These are phyloP conservation scores for Aspergillaceae sp. DNA, from an alignment of 2,329 filamentous ascomycete genomes.

Conservation along the genomic window DNA sequence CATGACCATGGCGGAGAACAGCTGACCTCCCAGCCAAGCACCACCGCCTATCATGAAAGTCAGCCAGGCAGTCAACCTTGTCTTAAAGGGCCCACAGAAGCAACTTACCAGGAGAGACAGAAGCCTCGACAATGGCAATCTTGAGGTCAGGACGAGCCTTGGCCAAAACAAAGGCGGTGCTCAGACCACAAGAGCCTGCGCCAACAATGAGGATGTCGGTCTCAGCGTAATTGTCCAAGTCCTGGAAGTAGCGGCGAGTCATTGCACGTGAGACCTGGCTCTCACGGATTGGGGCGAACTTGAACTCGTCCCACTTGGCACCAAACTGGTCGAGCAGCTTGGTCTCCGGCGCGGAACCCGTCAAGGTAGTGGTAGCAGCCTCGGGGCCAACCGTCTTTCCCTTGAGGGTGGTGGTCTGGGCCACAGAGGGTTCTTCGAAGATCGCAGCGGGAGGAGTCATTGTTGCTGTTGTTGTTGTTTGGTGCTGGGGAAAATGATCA, in stretches of 20 bases:
- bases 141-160: slow-evolving; percentile 79
- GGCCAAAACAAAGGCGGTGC: slow-evolving; percentile 73
- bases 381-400: slow-evolving; percentile 39
- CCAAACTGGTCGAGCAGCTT: slow-evolving; percentile 57
- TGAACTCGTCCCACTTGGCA: slow-evolving; percentile 72
- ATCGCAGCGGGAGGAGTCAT: slow-evolving; percentile 76
- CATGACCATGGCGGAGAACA: slow-evolving; percentile 94
- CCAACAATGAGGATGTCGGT: slow-evolving; percentile 90
- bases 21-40: slow-evolving; percentile 87
- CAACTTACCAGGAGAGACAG: slow-evolving; percentile 59
- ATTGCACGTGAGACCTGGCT: slow-evolving; percentile 87
- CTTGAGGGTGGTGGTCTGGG: slow-evolving; percentile 28
- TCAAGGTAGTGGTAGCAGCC: slow-evolving; percentile 23
- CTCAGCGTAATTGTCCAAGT: slow-evolving; percentile 82
- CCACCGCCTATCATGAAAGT: slow-evolving; percentile 54
- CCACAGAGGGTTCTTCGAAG: slow-evolving; percentile 40
- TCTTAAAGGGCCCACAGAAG: slow-evolving; percentile 3
- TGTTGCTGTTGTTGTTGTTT: slow-evolving; percentile 20
- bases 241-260: slow-evolving; percentile 85
- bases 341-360: slow-evolving; percentile 36
- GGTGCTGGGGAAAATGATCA: slow-evolving; percentile 14
- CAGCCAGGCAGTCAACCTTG: too few relatives aligned
- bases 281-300: slow-evolving; percentile 80
- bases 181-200: slow-evolving; percentile 79
- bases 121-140: slow-evolving; percentile 84